Evolutionary conservation across 805 yeast genomes (phyloP), one percentile per base, ranked within the genome.

Genomic region (Barnettozyma wickerhamii): DNA sequence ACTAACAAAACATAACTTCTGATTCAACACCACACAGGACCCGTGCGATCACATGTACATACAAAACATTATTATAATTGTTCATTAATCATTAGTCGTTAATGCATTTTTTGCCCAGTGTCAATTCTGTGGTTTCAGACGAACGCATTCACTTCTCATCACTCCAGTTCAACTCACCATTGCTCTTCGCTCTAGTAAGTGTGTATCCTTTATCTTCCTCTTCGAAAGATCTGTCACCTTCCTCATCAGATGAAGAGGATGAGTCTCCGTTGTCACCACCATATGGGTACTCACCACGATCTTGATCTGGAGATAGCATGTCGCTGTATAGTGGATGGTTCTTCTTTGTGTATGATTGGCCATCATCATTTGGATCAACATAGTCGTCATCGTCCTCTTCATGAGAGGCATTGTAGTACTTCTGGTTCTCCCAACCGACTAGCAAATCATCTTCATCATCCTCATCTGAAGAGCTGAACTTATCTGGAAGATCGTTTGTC

Each of bases 331-430:
- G 59, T 6, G 86, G 82, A 51, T 80, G 77, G 30, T 71, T 64
- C 19, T 72, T 68, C 56, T 77, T 81, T 39, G 78, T 77, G 59
- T 84, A 84, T 2, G 86, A 79, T 55, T 76, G 78, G 0, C 91
- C 91, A 53, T 84, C 91, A 58, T 84, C 91, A 53, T 84, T 82
- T 1, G 91, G 90, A 55, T 84, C 90, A 51, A 76, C 77, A 52
- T 84, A 82, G 45, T 81, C 89, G 45, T 83, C 88, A 12, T 75
- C 84, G 20, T 74, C 74, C 21, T 68, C 68, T 33, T 56, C 62
- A 23, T 26, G 33, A 7, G 42, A 48, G 17, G 41, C 30, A 19
- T 44, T 49, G 33, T 41, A 43, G 24, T 43, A 33, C 23, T 36
- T 41, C 23, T 37, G 45, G 23, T 36, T 35, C 19, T 32, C 30